phyloP scores from a whole-genome alignment of 352 stramenopile species.

The Globisporangium rhizosaccharum region DNA sequence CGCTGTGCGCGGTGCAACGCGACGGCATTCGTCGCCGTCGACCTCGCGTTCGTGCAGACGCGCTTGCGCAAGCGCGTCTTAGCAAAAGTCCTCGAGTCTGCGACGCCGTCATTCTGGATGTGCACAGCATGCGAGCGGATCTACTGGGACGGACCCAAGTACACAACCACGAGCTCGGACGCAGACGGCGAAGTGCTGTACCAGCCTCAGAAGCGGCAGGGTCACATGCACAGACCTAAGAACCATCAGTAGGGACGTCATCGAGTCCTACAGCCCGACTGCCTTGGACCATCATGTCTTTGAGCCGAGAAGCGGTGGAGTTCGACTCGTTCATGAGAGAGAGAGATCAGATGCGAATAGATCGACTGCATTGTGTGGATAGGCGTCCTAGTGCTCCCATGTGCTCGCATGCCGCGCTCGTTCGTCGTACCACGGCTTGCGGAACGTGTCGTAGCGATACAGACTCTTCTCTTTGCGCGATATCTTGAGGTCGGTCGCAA shows the following conservation, averaged over 20 bases:
- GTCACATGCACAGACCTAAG: no score
- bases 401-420: constrained; percentile 44
- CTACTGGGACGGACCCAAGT: constrained; percentile 80
- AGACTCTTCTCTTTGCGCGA: constrained; percentile 50
- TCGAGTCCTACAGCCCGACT: no score
- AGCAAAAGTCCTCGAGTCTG: constrained; percentile 22
- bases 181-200: constrained; percentile 4
- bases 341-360: no score
- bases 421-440: constrained; percentile 67
- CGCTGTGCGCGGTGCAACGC: constrained; percentile 48
- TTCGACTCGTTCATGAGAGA: no score
- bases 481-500: constrained; percentile 61
- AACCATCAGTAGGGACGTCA: not conserved
- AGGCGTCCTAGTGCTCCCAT: constrained; percentile 24
- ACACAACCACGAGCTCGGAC: constrained; percentile 16
- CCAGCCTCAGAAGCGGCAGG: not conserved
- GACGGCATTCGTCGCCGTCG: constrained; percentile 30
- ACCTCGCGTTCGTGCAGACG: constrained; percentile 19
- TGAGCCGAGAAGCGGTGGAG: no score
- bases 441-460: constrained; percentile 77
- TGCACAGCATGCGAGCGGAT: constrained; percentile 61
- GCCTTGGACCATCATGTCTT: no score
- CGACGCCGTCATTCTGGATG: constrained; percentile 38
- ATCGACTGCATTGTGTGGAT: no score
- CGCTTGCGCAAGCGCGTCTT: constrained; percentile 21